Evolutionary conservation across 1,284 basidiomycete species (phyloP), one percentile per base, ranked within the genome.

Genomic region (Exobasidium rhododendri): DNA sequence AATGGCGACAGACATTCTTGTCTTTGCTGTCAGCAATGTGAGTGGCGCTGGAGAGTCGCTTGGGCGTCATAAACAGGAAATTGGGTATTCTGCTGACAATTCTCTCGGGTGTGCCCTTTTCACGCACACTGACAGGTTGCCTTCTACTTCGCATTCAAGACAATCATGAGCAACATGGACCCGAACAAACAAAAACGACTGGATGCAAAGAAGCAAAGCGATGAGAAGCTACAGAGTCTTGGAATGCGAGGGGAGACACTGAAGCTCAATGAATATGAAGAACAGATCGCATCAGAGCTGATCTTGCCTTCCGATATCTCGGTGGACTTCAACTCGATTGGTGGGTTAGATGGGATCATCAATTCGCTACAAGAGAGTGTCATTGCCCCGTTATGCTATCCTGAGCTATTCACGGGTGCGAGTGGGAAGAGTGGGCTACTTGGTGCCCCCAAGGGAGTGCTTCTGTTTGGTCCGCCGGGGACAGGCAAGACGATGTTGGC

Each of bases 341-440:
- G 94, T n/a, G 96, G 96, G 4, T 85, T 99, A 28, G 96, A 99
- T 56, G 83, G 88, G 40, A 97, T 97, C 74, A 89, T 98, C 66
- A 85, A 88, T 24, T 91, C 89, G 32, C 85, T 99, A 58, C 88
- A 92, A 60, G 94, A 98, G 83, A 92, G 92, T 63, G 89, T 99
- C 66, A 97, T 98, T 75, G 96, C 92, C 77, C 96, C 94, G 1
- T 85, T 98, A 47, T 88, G 91, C 65, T 96, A 91, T 74, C 96
- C 96, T 1, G 85, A 90, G 66, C 85, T 98, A 60, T 97, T 97
- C 83, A 84, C 85, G 73, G 65, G 75, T 7, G 84, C 88, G 0
- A 75, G 68, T 44, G 86, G 87, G 0, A 88, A 88, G 0, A 85
- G 87, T 87, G 74, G 86, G 83, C 72, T 86, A 6, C 81, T 85